Conservation (phyloP, 768 basidiomycete species). For the Leccinum arenicola region DNA sequence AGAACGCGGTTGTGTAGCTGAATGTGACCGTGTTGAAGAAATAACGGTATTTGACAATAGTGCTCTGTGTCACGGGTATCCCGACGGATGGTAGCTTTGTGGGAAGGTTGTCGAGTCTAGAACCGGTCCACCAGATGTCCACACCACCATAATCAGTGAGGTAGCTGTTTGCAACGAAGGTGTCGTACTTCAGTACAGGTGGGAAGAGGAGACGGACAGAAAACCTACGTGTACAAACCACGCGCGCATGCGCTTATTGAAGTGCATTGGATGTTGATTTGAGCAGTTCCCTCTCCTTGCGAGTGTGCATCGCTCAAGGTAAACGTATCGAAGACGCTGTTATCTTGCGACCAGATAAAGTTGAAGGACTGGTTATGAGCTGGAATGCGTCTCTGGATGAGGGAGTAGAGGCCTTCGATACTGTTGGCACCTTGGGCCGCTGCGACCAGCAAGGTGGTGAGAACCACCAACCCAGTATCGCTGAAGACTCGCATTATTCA, state of each 20-base stretch:
- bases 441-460: not conserved
- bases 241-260: conserved; percentile 29
- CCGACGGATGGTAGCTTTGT: conserved; percentile 30
- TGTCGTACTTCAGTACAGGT: not conserved
- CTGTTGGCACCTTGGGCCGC: not conserved
- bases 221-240: not conserved
- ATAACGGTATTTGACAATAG: conserved; percentile 40
- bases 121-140: conserved; percentile 45
- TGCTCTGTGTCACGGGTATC: conserved; percentile 27
- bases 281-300: conserved; percentile 6
- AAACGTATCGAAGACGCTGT: not conserved
- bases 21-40: conserved; percentile 5
- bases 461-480: not conserved
- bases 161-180: conserved; percentile 24
- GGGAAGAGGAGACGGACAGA: not conserved
- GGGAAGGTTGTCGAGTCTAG: conserved; percentile 34
- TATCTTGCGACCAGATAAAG: not conserved
- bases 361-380: not conserved
- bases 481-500: not conserved
- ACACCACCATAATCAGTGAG: conserved; percentile 36
- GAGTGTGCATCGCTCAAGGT: conserved; percentile 10
- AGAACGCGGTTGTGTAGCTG: conserved; percentile 27
- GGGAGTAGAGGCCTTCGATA: not conserved
- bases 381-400: not conserved
- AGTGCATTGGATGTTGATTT: conserved; percentile 33